phyloP scores from a whole-genome alignment of 2,329 filamentous ascomycete genomes.

The Epichloe baconii region DNA sequence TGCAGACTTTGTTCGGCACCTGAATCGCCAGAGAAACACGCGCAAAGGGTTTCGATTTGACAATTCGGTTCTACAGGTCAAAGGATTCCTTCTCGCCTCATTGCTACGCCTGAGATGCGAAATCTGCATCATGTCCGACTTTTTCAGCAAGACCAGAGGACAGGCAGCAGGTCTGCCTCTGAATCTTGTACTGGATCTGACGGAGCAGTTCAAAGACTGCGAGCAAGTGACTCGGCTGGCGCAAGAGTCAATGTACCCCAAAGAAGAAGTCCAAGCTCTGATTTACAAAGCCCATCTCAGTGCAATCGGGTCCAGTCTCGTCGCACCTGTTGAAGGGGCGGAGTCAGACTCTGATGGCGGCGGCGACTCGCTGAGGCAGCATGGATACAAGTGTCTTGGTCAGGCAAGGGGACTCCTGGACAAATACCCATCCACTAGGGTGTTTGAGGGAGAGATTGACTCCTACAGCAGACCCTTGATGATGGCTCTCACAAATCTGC shows the following conservation, averaged over 20 bases:
- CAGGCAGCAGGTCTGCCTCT: background rate
- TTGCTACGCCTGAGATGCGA: slow-evolving; percentile 36
- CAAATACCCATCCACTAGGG: background rate
- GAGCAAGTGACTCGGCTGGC: slow-evolving; percentile 26
- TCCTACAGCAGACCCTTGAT: background rate
- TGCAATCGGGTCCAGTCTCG: slow-evolving; percentile 24
- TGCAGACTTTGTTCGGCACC: slow-evolving; percentile 28
- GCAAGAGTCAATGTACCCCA: slow-evolving; percentile 17
- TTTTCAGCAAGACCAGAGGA: slow-evolving; percentile 12
- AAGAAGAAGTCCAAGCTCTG: slow-evolving; percentile 35
- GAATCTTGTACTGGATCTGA: slow-evolving; percentile 14
- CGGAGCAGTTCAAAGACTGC: slow-evolving; percentile 25
- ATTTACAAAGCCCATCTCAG: slow-evolving; percentile 31
- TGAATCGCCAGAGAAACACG: slow-evolving; percentile 16
- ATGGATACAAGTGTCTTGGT: background rate
- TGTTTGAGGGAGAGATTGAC: background rate
- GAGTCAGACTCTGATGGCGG: background rate
- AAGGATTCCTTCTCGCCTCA: slow-evolving; percentile 26
- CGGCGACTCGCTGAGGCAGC: background rate
- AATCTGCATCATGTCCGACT: slow-evolving; percentile 30
- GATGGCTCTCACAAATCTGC: slow-evolving; percentile 35
- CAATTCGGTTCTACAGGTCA: slow-evolving; percentile 22
- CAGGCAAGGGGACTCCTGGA: background rate
- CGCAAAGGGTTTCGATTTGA: slow-evolving; percentile 20
- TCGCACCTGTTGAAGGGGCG: background rate